These are phyloP conservation scores for Zymoseptoria passerinii DNA, from an alignment of 2,329 filamentous ascomycete species.

Conservation along the genomic window DNA sequence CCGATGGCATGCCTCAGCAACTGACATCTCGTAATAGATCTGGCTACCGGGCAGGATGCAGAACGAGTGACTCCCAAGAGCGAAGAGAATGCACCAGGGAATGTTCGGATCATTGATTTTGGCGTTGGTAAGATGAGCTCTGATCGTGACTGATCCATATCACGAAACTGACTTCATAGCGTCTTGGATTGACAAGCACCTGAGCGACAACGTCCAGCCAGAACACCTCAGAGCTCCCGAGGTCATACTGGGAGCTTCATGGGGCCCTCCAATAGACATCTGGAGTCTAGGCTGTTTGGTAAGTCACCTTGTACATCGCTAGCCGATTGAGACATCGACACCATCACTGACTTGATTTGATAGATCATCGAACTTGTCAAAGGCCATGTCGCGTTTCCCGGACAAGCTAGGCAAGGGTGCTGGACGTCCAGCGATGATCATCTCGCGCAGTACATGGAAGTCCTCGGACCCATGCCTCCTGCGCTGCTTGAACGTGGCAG, in stretches of 20 bases:
- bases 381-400: conserved; percentile 14
- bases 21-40: no score
- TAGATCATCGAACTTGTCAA: conserved; percentile 16
- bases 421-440: conserved; percentile 14
- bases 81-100: neutral
- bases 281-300: conserved; percentile 23
- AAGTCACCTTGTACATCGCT: no score
- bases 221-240: conserved; percentile 25
- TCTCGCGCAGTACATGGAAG: conserved; percentile 13
- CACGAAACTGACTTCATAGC: neutral
- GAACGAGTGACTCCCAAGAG: neutral
- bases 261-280: conserved; percentile 21
- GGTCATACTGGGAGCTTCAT: conserved; percentile 21
- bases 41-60: neutral
- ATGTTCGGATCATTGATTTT: neutral
- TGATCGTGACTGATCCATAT: neutral
- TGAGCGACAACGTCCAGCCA: conserved; percentile 19
- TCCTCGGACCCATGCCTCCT: conserved; percentile 12
- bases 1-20: no score
- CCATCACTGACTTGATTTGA: neutral
- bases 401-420: conserved; percentile 4
- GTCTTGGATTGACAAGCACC: neutral
- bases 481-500: conserved; percentile 10
- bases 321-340: no score
- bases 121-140: neutral